Base-by-base conservation (phyloP, 2,329 filamentous ascomycete species). In the Hypoxylon sp. region DNA sequence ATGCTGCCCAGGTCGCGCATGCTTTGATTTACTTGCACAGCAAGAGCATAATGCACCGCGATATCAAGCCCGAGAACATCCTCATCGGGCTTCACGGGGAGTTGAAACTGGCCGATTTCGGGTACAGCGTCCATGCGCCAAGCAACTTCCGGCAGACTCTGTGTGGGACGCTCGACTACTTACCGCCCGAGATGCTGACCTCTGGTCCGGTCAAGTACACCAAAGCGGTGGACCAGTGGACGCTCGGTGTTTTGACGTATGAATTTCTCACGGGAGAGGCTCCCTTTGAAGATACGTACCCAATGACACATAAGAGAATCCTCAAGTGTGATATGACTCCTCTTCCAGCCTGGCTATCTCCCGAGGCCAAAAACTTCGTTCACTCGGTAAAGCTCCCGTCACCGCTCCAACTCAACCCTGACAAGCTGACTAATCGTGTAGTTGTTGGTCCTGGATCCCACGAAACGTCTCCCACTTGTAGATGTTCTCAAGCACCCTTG, bases 11-110 rank as follows among this genome's bases (percentile, higher is more conserved):
- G 80, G 95, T 95, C 92, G 92, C 92, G n/a, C 91, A 91, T 48
- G 94, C 94, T 0, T 83, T 97, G 75, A 91, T 91, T 74, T 98
- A 98, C 78, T 87, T 98, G 51, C 94, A 98, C 83, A 93, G 93
- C 79, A 98, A 98, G 84, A 94, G 97, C 80, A 92, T 98, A 74
- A 98, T 98, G 83, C 94, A 98, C 81, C 88, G 94, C 67, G 94
- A 98, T 76, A 98, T 98, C 83, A 98, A 98, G 84, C 94, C 94
- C 1, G 94, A 98, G 82, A 98, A 98, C 77, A 98, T 98, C 71
- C 87, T 98, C 17, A 91, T 98, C 26, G 95, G 95, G 14, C 94
- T 98, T 66, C 94, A 98, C 78, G 95, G 94, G 72, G 95, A 98
- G 84, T 94, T 98, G 83, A 98, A 98, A 81, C 94, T 98, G 77